Evolutionary conservation across 305 asterid genomes (phyloP).

Genomic region (Petunia hybrid): DNA sequence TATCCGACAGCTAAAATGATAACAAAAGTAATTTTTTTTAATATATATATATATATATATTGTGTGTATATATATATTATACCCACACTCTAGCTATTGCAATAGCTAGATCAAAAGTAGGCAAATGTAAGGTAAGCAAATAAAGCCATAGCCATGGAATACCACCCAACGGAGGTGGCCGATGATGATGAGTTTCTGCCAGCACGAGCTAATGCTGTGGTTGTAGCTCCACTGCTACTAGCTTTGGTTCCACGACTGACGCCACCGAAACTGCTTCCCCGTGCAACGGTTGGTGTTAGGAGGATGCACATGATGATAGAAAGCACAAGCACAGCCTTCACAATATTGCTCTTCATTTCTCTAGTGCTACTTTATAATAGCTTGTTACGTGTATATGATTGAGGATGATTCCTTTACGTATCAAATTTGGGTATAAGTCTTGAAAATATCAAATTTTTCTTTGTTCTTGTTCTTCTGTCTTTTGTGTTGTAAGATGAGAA

Average conservation of each 20-base stretch:
- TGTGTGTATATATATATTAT: too few relatives aligned
- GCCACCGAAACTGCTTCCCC: not conserved
- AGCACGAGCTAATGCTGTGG: not conserved
- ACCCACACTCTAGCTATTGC: too few relatives aligned
- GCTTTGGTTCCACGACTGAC: too few relatives aligned
- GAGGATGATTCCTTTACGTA: not conserved
- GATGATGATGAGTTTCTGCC: conserved; percentile 2
- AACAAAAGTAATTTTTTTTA: too few relatives aligned
- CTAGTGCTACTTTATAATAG: not conserved
- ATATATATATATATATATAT: too few relatives aligned
- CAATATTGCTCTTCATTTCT: not conserved
- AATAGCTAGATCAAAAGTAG: not conserved
- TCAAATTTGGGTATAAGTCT: not conserved
- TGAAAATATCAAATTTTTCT: not conserved
- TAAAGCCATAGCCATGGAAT: not conserved
- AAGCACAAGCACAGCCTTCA: not conserved
- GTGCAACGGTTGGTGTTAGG: not conserved
- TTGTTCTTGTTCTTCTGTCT: not conserved
- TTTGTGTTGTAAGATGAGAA: not conserved
- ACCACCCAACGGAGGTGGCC: not conserved
- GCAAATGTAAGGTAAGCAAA: not conserved
- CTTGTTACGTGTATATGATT: not conserved
- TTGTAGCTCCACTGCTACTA: not conserved
- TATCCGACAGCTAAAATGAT: too few relatives aligned
- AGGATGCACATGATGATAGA: conserved; percentile 17